A percentile compares a stretch with the other conserved stretches of the same genome.
Conservation (phyloP, 176 grass and related monocot genomes). For the Cenchrus fungigraminus region DNA sequence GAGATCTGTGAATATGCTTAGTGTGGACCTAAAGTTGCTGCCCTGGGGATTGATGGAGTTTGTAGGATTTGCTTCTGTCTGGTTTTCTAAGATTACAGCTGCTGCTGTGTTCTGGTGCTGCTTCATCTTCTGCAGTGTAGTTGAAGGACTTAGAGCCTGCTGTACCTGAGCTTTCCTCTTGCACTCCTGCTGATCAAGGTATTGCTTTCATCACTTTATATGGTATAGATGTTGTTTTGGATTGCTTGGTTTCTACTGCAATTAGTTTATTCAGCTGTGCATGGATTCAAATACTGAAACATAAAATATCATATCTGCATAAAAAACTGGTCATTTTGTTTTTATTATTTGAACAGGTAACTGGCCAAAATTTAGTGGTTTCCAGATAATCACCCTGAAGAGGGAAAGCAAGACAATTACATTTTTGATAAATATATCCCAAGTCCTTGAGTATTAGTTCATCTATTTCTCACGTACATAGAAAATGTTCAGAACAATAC, state of each 20-base stretch:
- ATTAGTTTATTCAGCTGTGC: too few relatives aligned
- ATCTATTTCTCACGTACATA: not conserved
- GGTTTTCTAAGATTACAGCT: not conserved
- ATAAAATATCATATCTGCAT: too few relatives aligned
- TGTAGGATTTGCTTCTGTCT: slow-evolving; percentile 12
- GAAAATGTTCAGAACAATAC: not conserved
- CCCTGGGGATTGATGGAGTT: not conserved
- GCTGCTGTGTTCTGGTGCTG: not conserved
- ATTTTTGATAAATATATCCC: too few relatives aligned
- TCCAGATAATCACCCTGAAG: too few relatives aligned
- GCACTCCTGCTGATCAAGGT: not conserved
- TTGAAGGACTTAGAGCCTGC: not conserved
- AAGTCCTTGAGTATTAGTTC: not conserved
- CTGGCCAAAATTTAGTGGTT: too few relatives aligned
- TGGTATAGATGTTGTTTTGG: not conserved
- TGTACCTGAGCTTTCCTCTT: not conserved
- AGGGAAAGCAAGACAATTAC: too few relatives aligned
- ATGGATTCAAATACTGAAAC: too few relatives aligned
- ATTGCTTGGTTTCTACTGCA: slow-evolving; percentile 5
- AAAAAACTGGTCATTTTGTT: too few relatives aligned
- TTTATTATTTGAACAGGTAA: too few relatives aligned
- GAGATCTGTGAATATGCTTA: not conserved
- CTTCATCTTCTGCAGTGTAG: not conserved
- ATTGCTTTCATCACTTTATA: not conserved
- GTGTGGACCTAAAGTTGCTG: not conserved